phyloP scores from a whole-genome alignment of 257 asterid species.

The Ehretia macrophylla region DNA sequence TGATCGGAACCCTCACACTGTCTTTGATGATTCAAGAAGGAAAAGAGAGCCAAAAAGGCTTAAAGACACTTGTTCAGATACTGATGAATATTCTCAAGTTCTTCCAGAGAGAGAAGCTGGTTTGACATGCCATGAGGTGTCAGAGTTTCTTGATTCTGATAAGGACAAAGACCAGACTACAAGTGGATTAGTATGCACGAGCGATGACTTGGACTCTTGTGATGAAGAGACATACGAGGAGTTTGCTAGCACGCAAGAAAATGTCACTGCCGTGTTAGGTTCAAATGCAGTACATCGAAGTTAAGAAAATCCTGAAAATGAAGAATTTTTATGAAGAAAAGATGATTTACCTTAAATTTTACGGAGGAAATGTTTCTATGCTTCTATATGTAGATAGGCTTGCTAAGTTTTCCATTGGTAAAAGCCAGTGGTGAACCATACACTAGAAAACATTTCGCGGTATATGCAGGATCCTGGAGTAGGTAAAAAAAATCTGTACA shows the following conservation, averaged over 20 bases:
- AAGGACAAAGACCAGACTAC: constrained; percentile 14
- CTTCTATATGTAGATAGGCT: too few species aligned
- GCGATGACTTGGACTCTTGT: constrained; percentile 19
- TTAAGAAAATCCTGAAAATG: constrained; percentile 1
- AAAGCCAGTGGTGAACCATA: too few species aligned
- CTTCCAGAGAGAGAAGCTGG: constrained; percentile 18
- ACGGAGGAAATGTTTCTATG: neutral
- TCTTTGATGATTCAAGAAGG: constrained; percentile 37
- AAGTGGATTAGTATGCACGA: constrained; percentile 25
- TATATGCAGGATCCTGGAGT: too few species aligned
- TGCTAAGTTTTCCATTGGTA: too few species aligned
- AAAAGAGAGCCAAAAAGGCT: constrained; percentile 4
- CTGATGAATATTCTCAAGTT: constrained; percentile 14
- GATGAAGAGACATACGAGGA: constrained; percentile 14
- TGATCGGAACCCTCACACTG: constrained; percentile 50
- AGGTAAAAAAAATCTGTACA: too few species aligned
- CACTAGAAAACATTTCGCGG: too few species aligned
- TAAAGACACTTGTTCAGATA: constrained; percentile 10
- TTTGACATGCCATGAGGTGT: constrained; percentile 28
- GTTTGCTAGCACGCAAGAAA: neutral
- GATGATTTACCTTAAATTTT: too few species aligned
- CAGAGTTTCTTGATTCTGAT: constrained; percentile 26
- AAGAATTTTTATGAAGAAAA: constrained; percentile 1
- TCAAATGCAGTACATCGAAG: neutral
- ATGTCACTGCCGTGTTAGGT: neutral